Percentiles rank a stretch among this genome's conserved stretches.
Evolutionary conservation across 2,329 filamentous ascomycete genomes (phyloP).

Genomic region (Chaetoscypha palmicola): DNA sequence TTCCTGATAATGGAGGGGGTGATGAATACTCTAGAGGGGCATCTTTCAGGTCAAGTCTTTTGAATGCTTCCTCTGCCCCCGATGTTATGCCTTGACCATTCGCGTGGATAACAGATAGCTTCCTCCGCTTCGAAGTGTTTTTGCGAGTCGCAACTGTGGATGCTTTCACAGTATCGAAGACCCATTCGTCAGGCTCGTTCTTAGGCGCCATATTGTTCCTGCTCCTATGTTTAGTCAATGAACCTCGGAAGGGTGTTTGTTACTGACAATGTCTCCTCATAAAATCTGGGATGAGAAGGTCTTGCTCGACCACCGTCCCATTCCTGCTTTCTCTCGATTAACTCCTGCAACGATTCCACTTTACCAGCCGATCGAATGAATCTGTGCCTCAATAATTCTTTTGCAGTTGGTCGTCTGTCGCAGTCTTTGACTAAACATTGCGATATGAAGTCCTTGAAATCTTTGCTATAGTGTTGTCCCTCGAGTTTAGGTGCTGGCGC

Average conservation of each 20-base stretch:
- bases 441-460: conserved; percentile 90
- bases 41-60: conserved; percentile 54
- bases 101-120: conserved; percentile 49
- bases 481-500: conserved; percentile 78
- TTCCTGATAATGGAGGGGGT: conserved; percentile 38
- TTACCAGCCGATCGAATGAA: conserved; percentile 86
- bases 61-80: conserved; percentile 50
- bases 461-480: conserved; percentile 70
- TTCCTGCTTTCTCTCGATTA: conserved; percentile 75
- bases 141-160: conserved; percentile 52
- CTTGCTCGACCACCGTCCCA: conserved; percentile 69
- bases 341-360: conserved; percentile 77
- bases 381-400: conserved; percentile 77
- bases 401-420: conserved; percentile 74
- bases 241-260: background rate
- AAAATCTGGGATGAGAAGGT: conserved; percentile 70
- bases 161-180: conserved; percentile 86
- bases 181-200: conserved; percentile 78
- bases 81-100: conserved; percentile 29
- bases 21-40: conserved; percentile 51
- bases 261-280: conserved; percentile 77
- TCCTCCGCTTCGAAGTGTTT: conserved; percentile 46
- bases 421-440: conserved; percentile 90
- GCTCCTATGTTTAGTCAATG: conserved; percentile 15
- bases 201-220: conserved; percentile 59